Percentiles rank a stretch among this genome's conserved stretches.
Evolutionary conservation across 129 eudicot genomes (phyloP).

Genomic region (Logfia minima): DNA sequence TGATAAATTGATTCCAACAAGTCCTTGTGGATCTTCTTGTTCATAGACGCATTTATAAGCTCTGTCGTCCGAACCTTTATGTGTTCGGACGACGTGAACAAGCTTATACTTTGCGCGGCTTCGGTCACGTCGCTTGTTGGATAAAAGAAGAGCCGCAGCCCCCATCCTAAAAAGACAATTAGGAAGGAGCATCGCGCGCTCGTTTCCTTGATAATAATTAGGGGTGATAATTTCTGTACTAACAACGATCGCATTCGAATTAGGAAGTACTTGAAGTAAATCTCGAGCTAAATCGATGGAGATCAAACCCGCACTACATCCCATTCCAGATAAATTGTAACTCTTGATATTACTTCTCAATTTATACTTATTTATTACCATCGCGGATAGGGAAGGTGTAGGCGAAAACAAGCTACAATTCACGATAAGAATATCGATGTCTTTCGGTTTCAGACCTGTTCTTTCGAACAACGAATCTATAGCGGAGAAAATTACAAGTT

Average conservation of each 20-base stretch:
- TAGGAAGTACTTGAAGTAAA: conserved; percentile 62
- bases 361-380: conserved; percentile 78
- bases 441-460: conserved; percentile 59
- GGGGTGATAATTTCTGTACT: conserved; percentile 76
- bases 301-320: conserved; percentile 72
- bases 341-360: conserved; percentile 66
- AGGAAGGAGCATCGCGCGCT: conserved; percentile 77
- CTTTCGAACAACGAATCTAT: conserved; percentile 46
- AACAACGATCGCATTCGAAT: conserved; percentile 53
- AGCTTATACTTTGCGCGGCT: conserved; percentile 58
- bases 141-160: conserved; percentile 56
- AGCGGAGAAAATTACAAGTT: conserved; percentile 57
- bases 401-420: conserved; percentile 81
- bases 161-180: conserved; percentile 81
- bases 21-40: conserved; percentile 66
- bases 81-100: conserved; percentile 68
- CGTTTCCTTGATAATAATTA: conserved; percentile 66
- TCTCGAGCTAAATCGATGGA: conserved; percentile 70
- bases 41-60: conserved; percentile 62
- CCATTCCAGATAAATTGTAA: conserved; percentile 76
- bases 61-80: conserved; percentile 66
- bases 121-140: conserved; percentile 50
- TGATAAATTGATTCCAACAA: conserved; percentile 61
- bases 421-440: conserved; percentile 63
- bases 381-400: conserved; percentile 67